Evolutionary conservation across 228 moss, liverwort and hornwort species (phyloP).

Genomic region (Sphagnum fallax): DNA sequence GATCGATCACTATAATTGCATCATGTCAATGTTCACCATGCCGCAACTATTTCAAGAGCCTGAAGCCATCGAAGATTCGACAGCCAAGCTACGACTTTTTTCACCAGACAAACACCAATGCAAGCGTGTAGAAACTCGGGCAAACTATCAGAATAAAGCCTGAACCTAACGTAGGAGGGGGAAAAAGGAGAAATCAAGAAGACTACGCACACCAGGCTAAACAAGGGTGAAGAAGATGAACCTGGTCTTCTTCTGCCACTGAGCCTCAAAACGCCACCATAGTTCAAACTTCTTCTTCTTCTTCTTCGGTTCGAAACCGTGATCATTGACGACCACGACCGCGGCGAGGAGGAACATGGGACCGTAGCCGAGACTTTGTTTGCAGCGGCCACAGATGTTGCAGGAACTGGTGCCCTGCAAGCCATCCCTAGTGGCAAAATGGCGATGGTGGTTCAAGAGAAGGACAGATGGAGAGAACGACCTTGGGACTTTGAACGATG

Average conservation of each 20-base stretch:
- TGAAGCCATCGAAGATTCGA: background rate
- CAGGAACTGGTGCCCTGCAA: slow-evolving; percentile 1
- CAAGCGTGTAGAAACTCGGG: too few species aligned
- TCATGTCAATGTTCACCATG: too few species aligned
- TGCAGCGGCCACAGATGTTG: background rate
- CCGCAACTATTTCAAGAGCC: background rate
- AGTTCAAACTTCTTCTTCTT: background rate
- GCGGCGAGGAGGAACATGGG: background rate
- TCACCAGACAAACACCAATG: background rate
- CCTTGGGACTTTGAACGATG: too few species aligned
- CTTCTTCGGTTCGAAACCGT: background rate
- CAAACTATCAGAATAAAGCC: too few species aligned
- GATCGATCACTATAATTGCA: too few species aligned
- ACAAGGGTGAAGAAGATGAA: background rate
- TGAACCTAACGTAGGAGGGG: background rate
- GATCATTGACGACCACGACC: background rate
- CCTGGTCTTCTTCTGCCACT: slow-evolving; percentile 1
- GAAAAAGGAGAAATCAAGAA: too few species aligned
- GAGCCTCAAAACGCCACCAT: background rate
- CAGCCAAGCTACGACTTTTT: background rate
- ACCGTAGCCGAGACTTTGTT: background rate
- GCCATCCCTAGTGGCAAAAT: background rate
- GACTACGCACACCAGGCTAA: too few species aligned
- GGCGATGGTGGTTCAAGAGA: too few species aligned
- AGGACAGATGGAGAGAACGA: too few species aligned